A percentile compares a stretch with the other conserved stretches of the same genome.
Conservation (phyloP, 257 asterid species). For the Solanum okadae region DNA sequence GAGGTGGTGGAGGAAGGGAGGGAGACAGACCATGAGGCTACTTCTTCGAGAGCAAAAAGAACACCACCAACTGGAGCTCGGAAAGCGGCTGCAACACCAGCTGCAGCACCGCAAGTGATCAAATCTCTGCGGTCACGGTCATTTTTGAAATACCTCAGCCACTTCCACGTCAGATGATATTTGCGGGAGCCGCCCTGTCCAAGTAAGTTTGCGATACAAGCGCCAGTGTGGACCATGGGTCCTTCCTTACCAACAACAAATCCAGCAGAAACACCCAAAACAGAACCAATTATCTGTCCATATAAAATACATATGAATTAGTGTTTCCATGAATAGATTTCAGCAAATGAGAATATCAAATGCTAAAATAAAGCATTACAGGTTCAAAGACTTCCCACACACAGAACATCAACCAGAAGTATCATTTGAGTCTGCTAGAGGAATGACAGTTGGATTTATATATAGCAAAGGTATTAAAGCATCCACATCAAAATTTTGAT, state of each 20-base stretch:
- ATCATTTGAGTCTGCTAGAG: not conserved
- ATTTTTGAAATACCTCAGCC: conserved; percentile 88
- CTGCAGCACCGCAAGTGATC: conserved; percentile 99
- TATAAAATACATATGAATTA: not conserved
- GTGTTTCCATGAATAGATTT: not conserved
- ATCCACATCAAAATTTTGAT: not conserved
- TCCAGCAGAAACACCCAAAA: conserved; percentile 96
- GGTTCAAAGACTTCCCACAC: not conserved
- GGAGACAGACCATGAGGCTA: conserved; percentile 75
- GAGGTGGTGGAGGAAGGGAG: not conserved
- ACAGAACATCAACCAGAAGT: not conserved
- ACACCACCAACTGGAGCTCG: conserved; percentile 99
- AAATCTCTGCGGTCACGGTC: conserved; percentile 93
- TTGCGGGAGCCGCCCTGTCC: conserved; percentile 99
- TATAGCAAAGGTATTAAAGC: not conserved
- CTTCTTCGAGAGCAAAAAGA: conserved; percentile 99
- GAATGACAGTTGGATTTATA: not conserved
- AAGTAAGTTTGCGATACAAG: conserved; percentile 91
- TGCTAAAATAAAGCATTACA: not conserved
- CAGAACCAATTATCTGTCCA: conserved; percentile 80
- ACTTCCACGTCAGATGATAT: conserved; percentile 87
- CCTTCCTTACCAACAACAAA: conserved; percentile 98
- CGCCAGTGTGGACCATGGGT: conserved; percentile 99
- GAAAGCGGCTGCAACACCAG: conserved; percentile 99
- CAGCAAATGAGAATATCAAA: not conserved